phyloP scores from a whole-genome alignment of 768 basidiomycete species.

The Suillus lakei region DNA sequence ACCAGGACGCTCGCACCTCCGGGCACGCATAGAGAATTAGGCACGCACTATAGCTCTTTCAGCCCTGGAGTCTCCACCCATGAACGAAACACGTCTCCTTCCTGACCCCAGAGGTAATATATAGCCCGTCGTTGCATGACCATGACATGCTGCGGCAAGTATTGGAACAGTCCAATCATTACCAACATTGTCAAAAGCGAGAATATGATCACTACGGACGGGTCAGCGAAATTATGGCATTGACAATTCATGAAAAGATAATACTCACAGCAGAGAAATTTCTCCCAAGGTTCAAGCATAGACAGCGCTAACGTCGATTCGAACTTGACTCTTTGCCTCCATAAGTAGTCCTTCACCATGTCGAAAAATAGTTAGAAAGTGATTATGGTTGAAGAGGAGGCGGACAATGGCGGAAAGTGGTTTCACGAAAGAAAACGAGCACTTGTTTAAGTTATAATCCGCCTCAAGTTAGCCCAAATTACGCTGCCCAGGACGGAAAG shows the following conservation, averaged over 20 bases:
- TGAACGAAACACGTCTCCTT: constrained; percentile 38
- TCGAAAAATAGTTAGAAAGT: constrained; percentile 17
- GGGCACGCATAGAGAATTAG: not conserved
- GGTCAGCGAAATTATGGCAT: not conserved
- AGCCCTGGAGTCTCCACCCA: constrained; percentile 32
- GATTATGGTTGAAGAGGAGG: not conserved
- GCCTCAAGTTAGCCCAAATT: constrained; percentile 1
- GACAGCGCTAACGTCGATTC: constrained; percentile 64
- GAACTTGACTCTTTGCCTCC: constrained; percentile 37
- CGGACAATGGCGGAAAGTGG: not conserved
- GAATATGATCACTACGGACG: constrained; percentile 47
- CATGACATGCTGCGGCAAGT: constrained; percentile 62
- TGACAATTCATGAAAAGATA: not conserved
- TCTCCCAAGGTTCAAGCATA: constrained; percentile 77
- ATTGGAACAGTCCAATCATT: constrained; percentile 55
- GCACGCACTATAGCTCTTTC: constrained; percentile 30
- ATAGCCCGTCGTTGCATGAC: constrained; percentile 57
- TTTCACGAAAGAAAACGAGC: not conserved
- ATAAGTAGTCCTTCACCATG: constrained; percentile 36
- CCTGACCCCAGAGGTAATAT: constrained; percentile 70
- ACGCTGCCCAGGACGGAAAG: not conserved
- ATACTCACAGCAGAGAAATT: constrained; percentile 58
- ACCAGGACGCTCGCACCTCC: constrained; percentile 18
- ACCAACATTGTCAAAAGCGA: constrained; percentile 48
- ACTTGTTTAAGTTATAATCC: not conserved